Conservation (phyloP, 2,329 filamentous ascomycete species). For the Calonectria henricotiae region DNA sequence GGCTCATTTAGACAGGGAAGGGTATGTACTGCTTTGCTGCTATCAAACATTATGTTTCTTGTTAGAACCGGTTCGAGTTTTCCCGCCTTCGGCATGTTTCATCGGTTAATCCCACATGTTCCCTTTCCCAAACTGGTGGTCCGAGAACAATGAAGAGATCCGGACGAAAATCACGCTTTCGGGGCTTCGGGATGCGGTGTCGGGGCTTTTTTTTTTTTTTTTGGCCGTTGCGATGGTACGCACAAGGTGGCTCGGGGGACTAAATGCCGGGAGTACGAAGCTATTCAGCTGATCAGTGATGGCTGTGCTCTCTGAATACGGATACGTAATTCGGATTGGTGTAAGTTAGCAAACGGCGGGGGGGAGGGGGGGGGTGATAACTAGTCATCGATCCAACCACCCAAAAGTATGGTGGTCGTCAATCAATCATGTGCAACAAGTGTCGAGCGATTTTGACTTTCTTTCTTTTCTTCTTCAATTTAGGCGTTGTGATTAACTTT, state of each 20-base stretch:
- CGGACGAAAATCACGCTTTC: neutral
- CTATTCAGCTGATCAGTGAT: constrained; percentile 46
- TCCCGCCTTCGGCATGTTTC: neutral
- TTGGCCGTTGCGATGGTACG: constrained; percentile 5
- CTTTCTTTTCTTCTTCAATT: neutral
- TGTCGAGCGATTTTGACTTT: neutral
- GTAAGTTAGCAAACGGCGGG: neutral
- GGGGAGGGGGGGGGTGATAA: neutral
- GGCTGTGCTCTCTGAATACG: constrained; percentile 42
- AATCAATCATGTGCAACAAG: constrained; percentile 24
- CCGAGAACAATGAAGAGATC: neutral
- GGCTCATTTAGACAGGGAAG: neutral
- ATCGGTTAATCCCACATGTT: neutral
- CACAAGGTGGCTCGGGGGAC: constrained; percentile 29
- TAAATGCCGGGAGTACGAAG: neutral
- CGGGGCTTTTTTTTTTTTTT: neutral
- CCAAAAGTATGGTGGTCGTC: constrained; percentile 1
- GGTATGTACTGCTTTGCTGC: neutral
- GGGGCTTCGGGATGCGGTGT: constrained; percentile 4
- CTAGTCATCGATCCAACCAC: constrained; percentile 8
- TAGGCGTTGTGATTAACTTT: neutral
- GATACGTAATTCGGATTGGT: neutral
- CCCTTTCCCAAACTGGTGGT: neutral
- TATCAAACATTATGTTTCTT: neutral
- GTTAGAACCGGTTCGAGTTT: constrained; percentile 6